A percentile compares a stretch with the other conserved stretches of the same genome.
Evolutionary conservation across 768 basidiomycete genomes (phyloP).

Genomic region (Suillus fuscotomentosus): DNA sequence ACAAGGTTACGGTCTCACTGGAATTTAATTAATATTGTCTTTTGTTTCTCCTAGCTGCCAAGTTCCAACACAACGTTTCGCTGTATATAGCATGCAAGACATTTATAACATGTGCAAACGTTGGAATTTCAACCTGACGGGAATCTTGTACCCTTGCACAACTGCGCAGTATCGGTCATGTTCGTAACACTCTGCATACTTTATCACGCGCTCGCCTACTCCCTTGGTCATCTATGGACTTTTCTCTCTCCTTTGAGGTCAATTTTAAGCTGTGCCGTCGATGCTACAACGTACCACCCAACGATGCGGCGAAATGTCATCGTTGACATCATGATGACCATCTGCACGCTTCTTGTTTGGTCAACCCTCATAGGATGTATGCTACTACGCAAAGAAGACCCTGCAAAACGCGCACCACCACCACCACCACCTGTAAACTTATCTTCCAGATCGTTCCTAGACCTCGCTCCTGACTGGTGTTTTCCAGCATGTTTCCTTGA

Average conservation of each 20-base stretch:
- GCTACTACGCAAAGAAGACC: background rate
- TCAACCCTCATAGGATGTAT: background rate
- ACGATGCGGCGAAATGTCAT: background rate
- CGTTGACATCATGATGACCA: background rate
- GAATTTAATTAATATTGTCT: background rate
- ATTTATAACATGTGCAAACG: background rate
- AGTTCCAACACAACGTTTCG: background rate
- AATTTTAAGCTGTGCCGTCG: background rate
- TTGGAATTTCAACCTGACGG: background rate
- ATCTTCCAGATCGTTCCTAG: background rate
- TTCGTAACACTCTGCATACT: background rate
- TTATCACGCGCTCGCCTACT: background rate
- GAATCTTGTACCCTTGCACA: background rate
- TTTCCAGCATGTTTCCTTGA: background rate
- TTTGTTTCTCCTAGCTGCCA: background rate
- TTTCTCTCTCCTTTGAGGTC: background rate
- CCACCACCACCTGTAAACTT: background rate
- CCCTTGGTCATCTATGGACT: background rate
- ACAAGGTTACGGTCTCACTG: conserved; percentile 10
- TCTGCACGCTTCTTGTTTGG: background rate
- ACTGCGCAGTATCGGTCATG: background rate
- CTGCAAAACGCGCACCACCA: background rate
- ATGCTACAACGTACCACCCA: background rate
- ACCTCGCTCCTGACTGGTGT: background rate
- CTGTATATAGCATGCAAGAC: background rate